Percentiles rank a stretch among this genome's conserved stretches.
Evolutionary conservation across 495 filamentous ascomycete species (phyloP).

Genomic region (Delitschia confertaspora): DNA sequence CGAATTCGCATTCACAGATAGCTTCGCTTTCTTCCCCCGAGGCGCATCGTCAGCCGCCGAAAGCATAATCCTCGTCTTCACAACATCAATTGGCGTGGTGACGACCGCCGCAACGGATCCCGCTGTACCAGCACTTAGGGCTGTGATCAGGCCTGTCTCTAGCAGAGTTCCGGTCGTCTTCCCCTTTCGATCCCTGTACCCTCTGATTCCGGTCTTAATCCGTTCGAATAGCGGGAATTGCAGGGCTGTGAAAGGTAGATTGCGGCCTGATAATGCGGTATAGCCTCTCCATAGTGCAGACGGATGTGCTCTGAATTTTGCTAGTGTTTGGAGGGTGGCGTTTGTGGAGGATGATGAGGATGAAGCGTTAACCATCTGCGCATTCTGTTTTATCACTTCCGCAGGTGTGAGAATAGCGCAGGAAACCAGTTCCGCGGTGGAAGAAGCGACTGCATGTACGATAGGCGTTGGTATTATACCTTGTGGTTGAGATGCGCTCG

Average conservation of each 20-base stretch:
- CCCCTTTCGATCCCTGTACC: constrained; percentile 34
- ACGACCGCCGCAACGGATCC: constrained; percentile 61
- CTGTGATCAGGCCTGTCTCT: constrained; percentile 61
- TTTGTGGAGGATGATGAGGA: constrained; percentile 25
- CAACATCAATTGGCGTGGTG: constrained; percentile 75
- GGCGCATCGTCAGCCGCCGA: constrained; percentile 43
- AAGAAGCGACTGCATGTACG: constrained; percentile 63
- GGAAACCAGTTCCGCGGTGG: constrained; percentile 66
- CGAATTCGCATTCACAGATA: constrained; percentile 11
- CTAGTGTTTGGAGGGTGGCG: constrained; percentile 47
- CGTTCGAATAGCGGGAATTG: constrained; percentile 84
- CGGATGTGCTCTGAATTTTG: constrained; percentile 47
- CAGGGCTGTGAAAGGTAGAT: constrained; percentile 77
- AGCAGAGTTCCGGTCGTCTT: constrained; percentile 34
- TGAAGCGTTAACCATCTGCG: constrained; percentile 54
- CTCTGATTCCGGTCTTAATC: constrained; percentile 41
- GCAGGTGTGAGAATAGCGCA: constrained; percentile 81
- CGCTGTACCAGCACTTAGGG: constrained; percentile 56
- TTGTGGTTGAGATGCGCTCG: constrained; percentile 25
- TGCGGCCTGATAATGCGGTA: constrained; percentile 64
- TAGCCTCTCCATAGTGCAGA: constrained; percentile 69
- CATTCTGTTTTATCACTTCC: constrained; percentile 89
- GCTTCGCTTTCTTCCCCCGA: constrained; percentile 19
- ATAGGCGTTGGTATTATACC: constrained; percentile 50
- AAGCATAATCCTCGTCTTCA: constrained; percentile 68